phyloP scores from a whole-genome alignment of 2,329 filamentous ascomycete species.

The Penicillium griseofulvum region DNA sequence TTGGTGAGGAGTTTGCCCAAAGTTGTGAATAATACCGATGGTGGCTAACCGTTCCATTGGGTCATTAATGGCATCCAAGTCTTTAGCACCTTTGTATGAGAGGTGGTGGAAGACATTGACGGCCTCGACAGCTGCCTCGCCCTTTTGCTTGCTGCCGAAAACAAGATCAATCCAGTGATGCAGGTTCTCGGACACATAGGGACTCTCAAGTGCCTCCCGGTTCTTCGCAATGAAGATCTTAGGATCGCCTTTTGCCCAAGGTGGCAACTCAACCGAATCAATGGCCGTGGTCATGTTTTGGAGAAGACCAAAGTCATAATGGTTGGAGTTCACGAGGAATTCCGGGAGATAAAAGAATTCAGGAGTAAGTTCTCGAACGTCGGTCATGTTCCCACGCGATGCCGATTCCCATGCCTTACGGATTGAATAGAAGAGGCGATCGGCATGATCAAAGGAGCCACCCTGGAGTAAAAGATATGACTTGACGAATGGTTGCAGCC shows the following conservation, averaged over 20 bases:
- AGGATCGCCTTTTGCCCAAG: constrained; percentile 94
- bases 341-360: constrained; percentile 98
- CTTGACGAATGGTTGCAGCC: constrained; percentile 92
- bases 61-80: constrained; percentile 87
- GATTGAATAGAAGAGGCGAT: constrained; percentile 91
- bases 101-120: constrained; percentile 95
- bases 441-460: constrained; percentile 93
- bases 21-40: constrained; percentile 97
- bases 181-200: constrained; percentile 82
- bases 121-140: constrained; percentile 85
- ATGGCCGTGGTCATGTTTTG: constrained; percentile 78
- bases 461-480: constrained; percentile 92
- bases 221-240: constrained; percentile 95
- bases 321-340: constrained; percentile 89
- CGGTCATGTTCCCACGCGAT: constrained; percentile 84
- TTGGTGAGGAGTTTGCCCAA: constrained; percentile 95
- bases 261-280: constrained; percentile 83
- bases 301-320: constrained; percentile 85
- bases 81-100: constrained; percentile 89
- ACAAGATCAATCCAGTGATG: constrained; percentile 96
- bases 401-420: constrained; percentile 88
- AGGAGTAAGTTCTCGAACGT: constrained; percentile 90
- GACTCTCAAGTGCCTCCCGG: constrained; percentile 90
- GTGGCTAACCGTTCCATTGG: constrained; percentile 82
- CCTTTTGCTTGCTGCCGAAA: constrained; percentile 90